These are phyloP conservation scores for Picea mariana DNA, from an alignment of 83 land plant genomes.

Conservation along the genomic window DNA sequence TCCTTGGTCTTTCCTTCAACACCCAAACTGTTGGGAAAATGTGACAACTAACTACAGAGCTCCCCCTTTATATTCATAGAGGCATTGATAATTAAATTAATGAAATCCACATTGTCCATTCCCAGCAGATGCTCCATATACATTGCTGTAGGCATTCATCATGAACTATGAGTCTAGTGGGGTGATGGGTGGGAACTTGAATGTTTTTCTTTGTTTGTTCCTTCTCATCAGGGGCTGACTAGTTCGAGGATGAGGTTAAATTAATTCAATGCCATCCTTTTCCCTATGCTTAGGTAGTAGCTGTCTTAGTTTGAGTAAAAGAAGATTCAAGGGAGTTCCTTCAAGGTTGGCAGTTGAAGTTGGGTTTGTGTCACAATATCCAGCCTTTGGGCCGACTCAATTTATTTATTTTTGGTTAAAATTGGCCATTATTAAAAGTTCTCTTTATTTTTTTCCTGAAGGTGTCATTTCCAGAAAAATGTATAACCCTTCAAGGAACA, in stretches of 20 bases:
- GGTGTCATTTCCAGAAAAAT: not conserved
- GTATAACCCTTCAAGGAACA: not conserved
- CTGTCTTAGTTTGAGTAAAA: not conserved
- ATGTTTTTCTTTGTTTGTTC: not conserved
- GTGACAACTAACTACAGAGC: not conserved
- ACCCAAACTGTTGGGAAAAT: slow-evolving; percentile 3
- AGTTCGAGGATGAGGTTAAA: not conserved
- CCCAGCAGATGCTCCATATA: not conserved
- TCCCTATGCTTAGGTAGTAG: not conserved
- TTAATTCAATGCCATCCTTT: not conserved
- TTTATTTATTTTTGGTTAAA: slow-evolving; percentile 10
- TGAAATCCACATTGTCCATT: slow-evolving; percentile 5
- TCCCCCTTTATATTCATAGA: not conserved
- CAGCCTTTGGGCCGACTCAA: slow-evolving; percentile 12
- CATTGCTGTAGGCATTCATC: not conserved
- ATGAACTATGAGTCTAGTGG: not conserved
- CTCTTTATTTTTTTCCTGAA: not conserved
- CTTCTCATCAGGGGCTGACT: not conserved
- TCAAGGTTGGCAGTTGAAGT: slow-evolving; percentile 15
- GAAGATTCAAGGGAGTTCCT: slow-evolving; percentile 3
- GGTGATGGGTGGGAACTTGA: slow-evolving; percentile 14
- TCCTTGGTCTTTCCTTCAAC: slow-evolving; percentile 12
- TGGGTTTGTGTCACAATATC: slow-evolving; percentile 13
- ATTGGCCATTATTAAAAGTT: not conserved
- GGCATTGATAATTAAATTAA: not conserved